These are phyloP conservation scores for Chalciporus sp. DNA, from an alignment of 1,284 basidiomycete genomes.

Conservation along the genomic window DNA sequence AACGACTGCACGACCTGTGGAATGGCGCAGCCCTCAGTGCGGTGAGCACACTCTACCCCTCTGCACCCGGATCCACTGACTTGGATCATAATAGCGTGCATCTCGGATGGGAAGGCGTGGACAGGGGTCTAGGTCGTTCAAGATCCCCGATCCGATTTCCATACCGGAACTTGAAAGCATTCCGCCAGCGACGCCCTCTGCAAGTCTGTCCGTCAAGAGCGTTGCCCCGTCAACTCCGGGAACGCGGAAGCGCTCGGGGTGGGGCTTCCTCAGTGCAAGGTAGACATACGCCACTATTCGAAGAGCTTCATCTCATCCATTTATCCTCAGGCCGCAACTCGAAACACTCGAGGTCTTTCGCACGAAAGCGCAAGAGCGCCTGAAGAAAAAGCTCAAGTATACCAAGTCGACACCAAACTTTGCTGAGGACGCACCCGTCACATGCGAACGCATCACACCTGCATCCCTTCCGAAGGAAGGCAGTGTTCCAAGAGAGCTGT, in stretches of 20 bases:
- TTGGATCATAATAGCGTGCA: conserved; percentile 20
- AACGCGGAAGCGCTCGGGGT: conserved; percentile 8
- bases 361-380: conserved; percentile 15
- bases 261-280: conserved; percentile 25
- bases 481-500: not conserved
- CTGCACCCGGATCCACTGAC: not conserved
- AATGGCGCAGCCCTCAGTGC: conserved; percentile 27
- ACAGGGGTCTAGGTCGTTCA: not conserved
- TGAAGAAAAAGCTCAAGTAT: conserved; percentile 26
- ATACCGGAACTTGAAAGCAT: conserved; percentile 9
- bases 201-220: conserved; percentile 2
- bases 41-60: conserved; percentile 8
- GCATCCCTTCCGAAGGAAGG: not conserved
- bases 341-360: conserved; percentile 12
- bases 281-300: not conserved
- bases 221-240: not conserved
- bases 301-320: not conserved
- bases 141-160: conserved; percentile 13
- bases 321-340: conserved; percentile 13
- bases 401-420: conserved; percentile 33
- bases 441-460: not conserved
- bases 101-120: conserved; percentile 20
- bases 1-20: conserved; percentile 26
- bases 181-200: not conserved
- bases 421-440: not conserved